A percentile compares a stretch with the other conserved stretches of the same genome.
Conservation (phyloP, 768 basidiomycete genomes). For the Phaffia tasmanica region DNA sequence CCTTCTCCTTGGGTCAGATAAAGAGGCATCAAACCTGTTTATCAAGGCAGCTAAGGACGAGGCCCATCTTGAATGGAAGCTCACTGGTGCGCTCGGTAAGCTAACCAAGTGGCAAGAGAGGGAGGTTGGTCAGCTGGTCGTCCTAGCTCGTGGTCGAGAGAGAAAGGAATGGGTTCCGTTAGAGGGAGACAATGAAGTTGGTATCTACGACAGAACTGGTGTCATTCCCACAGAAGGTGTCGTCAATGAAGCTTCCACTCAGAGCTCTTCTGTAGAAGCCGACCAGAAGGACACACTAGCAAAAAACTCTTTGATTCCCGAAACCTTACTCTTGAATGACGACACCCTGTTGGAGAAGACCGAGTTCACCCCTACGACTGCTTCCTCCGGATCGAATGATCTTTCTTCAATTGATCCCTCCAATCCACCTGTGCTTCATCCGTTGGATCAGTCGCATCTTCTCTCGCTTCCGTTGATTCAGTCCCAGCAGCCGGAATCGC, state of each 20-base stretch:
- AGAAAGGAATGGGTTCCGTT: slow-evolving; percentile 36
- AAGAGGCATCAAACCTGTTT: slow-evolving; percentile 63
- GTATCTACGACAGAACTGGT: not conserved
- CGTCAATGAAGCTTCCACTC: slow-evolving; percentile 2
- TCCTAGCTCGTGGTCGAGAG: slow-evolving; percentile 76
- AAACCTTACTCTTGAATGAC: slow-evolving; percentile 75
- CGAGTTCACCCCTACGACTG: slow-evolving; percentile 59
- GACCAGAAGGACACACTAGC: not conserved
- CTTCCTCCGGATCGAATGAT: slow-evolving; percentile 38
- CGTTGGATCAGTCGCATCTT: slow-evolving; percentile 86
- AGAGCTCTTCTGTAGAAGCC: not conserved
- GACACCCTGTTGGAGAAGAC: slow-evolving; percentile 94
- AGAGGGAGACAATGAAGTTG: slow-evolving; percentile 15
- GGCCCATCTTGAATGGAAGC: slow-evolving; percentile 71
- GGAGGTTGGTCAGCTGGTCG: slow-evolving; percentile 76
- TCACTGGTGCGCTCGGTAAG: slow-evolving; percentile 86
- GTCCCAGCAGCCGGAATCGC: slow-evolving; percentile 19
- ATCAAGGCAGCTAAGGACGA: slow-evolving; percentile 57
- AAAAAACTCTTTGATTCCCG: slow-evolving; percentile 45
- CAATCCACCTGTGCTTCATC: slow-evolving; percentile 73
- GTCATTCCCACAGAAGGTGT: slow-evolving; percentile 2
- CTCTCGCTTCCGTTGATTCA: slow-evolving; percentile 71
- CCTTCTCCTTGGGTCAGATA: slow-evolving; percentile 50
- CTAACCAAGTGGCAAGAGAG: slow-evolving; percentile 84
- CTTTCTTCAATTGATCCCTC: slow-evolving; percentile 53